These are phyloP conservation scores for Citeromyces matritensis DNA, from an alignment of 805 yeast species.

Conservation along the genomic window DNA sequence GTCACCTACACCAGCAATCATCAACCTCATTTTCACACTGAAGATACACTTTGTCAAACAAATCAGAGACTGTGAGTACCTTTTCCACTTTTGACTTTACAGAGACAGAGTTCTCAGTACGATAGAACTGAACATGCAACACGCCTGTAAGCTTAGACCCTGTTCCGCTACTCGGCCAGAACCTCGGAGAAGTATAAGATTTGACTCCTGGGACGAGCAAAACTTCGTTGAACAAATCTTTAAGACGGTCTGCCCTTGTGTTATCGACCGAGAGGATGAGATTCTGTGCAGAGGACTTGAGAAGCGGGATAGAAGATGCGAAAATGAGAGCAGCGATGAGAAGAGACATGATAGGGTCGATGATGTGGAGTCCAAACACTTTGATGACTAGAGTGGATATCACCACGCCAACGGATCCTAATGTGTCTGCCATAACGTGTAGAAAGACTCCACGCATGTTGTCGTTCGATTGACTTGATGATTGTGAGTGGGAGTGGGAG, in stretches of 20 bases:
- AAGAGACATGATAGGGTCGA: constrained; percentile 88
- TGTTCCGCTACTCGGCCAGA: constrained; percentile 54
- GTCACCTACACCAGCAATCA: constrained; percentile 23
- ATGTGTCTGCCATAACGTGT: constrained; percentile 88
- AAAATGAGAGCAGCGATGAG: constrained; percentile 74
- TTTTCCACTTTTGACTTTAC: constrained; percentile 13
- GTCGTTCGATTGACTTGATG: constrained; percentile 19
- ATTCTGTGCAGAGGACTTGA: constrained; percentile 66
- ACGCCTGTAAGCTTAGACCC: constrained; percentile 43
- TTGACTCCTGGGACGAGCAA: constrained; percentile 63
- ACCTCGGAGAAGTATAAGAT: constrained; percentile 78
- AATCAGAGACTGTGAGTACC: constrained; percentile 8
- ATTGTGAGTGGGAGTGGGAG: constrained; percentile 22
- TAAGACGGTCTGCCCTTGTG: constrained; percentile 30
- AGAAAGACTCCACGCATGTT: constrained; percentile 91
- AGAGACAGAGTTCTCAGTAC: constrained; percentile 15
- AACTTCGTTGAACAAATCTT: constrained; percentile 50
- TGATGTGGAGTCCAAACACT: constrained; percentile 50
- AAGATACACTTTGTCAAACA: constrained; percentile 11
- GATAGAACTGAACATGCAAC: constrained; percentile 60
- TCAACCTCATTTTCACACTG: constrained; percentile 21
- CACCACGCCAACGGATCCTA: constrained; percentile 97
- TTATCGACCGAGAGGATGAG: constrained; percentile 48
- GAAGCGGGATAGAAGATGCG: constrained; percentile 68
- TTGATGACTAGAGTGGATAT: constrained; percentile 70